A percentile compares a stretch with the other conserved stretches of the same genome.
Conservation (phyloP, 495 filamentous ascomycete genomes). For the Aspergillus incahuasiensis region DNA sequence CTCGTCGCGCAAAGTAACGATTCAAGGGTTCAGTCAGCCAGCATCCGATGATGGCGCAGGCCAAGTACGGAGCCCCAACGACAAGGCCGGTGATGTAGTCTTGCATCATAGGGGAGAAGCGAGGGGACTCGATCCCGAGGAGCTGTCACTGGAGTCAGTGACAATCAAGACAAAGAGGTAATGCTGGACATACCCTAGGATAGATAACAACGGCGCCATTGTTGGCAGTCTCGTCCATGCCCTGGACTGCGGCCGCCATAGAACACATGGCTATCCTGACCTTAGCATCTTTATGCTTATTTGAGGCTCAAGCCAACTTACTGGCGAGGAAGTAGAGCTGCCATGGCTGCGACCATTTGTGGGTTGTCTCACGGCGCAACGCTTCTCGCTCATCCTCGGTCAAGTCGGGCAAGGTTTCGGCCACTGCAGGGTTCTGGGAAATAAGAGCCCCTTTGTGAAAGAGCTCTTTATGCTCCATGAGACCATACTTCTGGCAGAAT, state of each 20-base stretch:
- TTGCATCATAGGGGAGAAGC: constrained; percentile 20
- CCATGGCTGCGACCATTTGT: constrained; percentile 55
- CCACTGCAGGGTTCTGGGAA: constrained; percentile 43
- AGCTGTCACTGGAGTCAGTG: not conserved
- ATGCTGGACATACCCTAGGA: constrained; percentile 24
- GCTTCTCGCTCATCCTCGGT: constrained; percentile 40
- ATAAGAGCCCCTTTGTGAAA: constrained; percentile 53
- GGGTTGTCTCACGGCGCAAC: constrained; percentile 43
- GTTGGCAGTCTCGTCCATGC: constrained; percentile 73
- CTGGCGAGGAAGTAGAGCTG: constrained; percentile 52
- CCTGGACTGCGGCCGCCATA: constrained; percentile 52
- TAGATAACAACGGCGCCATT: constrained; percentile 74
- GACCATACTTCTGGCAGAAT: constrained; percentile 42
- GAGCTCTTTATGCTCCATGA: constrained; percentile 38
- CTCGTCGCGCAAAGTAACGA: constrained; percentile 49
- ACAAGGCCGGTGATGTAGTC: constrained; percentile 41
- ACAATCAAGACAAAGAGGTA: not conserved
- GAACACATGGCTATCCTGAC: constrained; percentile 38
- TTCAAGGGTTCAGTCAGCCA: constrained; percentile 56
- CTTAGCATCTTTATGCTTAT: constrained; percentile 10
- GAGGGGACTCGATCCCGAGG: constrained; percentile 11
- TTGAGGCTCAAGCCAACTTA: constrained; percentile 16
- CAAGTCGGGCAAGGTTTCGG: constrained; percentile 39
- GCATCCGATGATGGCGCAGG: constrained; percentile 43
- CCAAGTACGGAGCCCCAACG: constrained; percentile 44